Evolutionary conservation across 345 rosid species (phyloP).

Genomic region (Atalantia buxifolia): DNA sequence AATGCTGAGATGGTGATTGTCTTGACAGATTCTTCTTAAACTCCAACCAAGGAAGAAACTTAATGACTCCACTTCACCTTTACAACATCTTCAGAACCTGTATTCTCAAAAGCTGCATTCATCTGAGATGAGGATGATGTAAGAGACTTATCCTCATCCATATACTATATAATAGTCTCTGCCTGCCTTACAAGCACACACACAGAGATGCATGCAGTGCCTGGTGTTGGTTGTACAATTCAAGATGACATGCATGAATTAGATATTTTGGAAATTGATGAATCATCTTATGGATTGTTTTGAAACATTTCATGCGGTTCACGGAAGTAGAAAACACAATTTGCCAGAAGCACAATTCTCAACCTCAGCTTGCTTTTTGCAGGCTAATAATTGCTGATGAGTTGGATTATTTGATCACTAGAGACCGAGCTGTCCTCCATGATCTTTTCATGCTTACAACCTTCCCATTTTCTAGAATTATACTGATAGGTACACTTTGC

Average conservation of each 20-base stretch:
- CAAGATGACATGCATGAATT: neutral
- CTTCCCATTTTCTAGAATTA: slow-evolving; percentile 66
- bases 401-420: slow-evolving; percentile 84
- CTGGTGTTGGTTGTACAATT: neutral
- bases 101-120: slow-evolving; percentile 55
- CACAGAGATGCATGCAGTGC: neutral
- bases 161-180: neutral
- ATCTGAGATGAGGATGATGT: slow-evolving; percentile 63
- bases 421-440: slow-evolving; percentile 78
- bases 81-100: slow-evolving; percentile 58
- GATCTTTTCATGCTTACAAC: slow-evolving; percentile 95
- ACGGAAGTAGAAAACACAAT: neutral
- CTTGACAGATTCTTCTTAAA: slow-evolving; percentile 50
- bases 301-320: neutral
- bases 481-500: slow-evolving; percentile 66
- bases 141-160: slow-evolving; percentile 17
- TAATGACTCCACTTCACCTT: slow-evolving; percentile 40
- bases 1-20: slow-evolving; percentile 23
- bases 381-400: slow-evolving; percentile 87
- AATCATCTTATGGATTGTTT: neutral
- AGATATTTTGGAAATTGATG: neutral
- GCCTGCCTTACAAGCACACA: neutral
- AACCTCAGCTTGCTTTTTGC: slow-evolving; percentile 16
- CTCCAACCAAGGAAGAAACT: slow-evolving; percentile 33
- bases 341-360: neutral